phyloP scores from a whole-genome alignment of 2,329 filamentous ascomycete species.

The Sarocladium brachiariae region DNA sequence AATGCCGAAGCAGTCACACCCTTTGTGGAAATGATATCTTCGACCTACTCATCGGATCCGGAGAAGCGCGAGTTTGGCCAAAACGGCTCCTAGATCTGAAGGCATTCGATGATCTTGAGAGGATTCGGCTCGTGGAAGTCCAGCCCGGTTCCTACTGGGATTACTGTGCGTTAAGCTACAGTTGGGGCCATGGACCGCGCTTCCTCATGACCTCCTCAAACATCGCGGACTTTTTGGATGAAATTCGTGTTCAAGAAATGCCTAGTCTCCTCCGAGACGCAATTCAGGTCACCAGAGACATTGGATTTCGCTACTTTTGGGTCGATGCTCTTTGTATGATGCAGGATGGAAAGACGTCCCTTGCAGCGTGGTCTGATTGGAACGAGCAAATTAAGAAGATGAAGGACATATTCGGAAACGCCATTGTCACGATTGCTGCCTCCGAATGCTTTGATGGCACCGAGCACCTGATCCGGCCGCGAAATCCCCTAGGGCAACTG shows the following conservation, averaged over 20 bases:
- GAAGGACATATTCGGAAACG: conserved; percentile 7
- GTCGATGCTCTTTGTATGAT: conserved; percentile 17
- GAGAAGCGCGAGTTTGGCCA: background rate
- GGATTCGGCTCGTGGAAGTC: conserved; percentile 2
- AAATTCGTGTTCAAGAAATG: background rate
- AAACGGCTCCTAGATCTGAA: background rate
- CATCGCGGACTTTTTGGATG: background rate
- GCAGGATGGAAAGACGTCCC: conserved; percentile 10
- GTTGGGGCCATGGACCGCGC: conserved; percentile 11
- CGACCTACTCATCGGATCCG: background rate
- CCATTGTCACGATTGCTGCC: background rate
- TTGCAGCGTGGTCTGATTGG: background rate
- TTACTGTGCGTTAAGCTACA: conserved; percentile 14
- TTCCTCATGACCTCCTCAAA: conserved; percentile 5
- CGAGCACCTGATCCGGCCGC: background rate
- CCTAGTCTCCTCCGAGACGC: conserved; percentile 12
- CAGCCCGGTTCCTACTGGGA: background rate
- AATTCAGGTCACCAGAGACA: conserved; percentile 12
- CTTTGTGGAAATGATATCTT: conserved; percentile 1
- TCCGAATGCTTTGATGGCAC: background rate
- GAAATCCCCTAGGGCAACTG: background rate
- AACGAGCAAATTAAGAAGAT: background rate
- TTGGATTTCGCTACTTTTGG: conserved; percentile 14
- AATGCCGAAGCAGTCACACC: background rate
- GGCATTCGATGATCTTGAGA: background rate